Evolutionary conservation across 2,329 filamentous ascomycete species (phyloP).

Genomic region (Eurotiales sp.): DNA sequence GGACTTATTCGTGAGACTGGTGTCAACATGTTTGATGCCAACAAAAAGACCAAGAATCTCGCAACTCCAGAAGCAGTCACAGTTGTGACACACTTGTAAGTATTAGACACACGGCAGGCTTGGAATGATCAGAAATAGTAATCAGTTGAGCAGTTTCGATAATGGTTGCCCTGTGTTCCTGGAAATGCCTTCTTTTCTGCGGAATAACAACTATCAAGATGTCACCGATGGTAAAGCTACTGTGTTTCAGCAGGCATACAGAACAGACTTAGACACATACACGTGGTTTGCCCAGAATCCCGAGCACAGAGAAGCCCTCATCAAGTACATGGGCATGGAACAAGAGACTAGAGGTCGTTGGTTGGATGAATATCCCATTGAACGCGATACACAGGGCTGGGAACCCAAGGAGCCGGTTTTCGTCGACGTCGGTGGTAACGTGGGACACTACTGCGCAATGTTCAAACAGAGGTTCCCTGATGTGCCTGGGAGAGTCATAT

Average conservation of each 20-base stretch:
- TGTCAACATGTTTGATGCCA: background rate
- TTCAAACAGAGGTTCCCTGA: slow-evolving; percentile 35
- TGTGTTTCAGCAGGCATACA: slow-evolving; percentile 25
- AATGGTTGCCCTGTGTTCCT: background rate
- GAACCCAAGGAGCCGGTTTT: slow-evolving; percentile 13
- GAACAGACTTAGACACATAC: slow-evolving; percentile 25
- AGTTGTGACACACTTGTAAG: background rate
- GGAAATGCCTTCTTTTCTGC: slow-evolving; percentile 20
- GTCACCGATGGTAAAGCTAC: slow-evolving; percentile 22
- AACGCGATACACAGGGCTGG: slow-evolving; percentile 17
- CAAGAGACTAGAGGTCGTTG: slow-evolving; percentile 34
- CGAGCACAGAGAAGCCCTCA: slow-evolving; percentile 33
- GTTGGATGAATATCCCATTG: slow-evolving; percentile 22
- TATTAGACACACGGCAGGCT: background rate
- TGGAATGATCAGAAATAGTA: too few species aligned
- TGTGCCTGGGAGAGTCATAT: slow-evolving; percentile 40
- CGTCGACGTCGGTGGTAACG: slow-evolving; percentile 21
- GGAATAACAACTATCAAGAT: slow-evolving; percentile 23
- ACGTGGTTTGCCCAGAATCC: slow-evolving; percentile 22
- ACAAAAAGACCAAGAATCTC: background rate
- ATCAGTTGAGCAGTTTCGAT: background rate
- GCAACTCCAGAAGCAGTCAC: background rate
- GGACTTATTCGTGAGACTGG: background rate
- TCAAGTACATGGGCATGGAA: slow-evolving; percentile 38
- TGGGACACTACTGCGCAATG: slow-evolving; percentile 23